phyloP scores from a whole-genome alignment of 2,329 filamentous ascomycete species.

The Arthrobotrys pseudoclavata region DNA sequence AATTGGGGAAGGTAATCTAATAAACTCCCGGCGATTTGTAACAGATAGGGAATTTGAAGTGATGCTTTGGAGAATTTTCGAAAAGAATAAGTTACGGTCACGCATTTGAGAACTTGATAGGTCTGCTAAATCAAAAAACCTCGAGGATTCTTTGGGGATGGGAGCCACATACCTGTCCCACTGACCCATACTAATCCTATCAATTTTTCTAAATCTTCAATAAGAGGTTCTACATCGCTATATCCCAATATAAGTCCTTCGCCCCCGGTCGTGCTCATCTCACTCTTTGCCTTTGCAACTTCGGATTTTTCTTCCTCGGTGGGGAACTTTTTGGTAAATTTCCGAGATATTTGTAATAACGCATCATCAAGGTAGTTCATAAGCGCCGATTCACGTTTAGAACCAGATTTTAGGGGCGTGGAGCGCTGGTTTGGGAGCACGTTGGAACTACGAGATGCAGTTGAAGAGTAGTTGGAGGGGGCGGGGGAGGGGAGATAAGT shows the following conservation, averaged over 20 bases:
- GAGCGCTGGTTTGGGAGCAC: conserved; percentile 52
- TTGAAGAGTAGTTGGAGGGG: conserved; percentile 52
- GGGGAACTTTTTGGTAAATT: conserved; percentile 58
- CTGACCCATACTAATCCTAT: conserved; percentile 57
- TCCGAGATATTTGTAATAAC: conserved; percentile 56
- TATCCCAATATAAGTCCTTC: conserved; percentile 45
- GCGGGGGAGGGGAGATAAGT: conserved; percentile 52
- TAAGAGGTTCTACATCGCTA: conserved; percentile 53
- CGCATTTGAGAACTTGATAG: neutral
- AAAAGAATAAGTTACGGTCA: neutral
- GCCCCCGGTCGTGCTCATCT: neutral
- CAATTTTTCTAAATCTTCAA: conserved; percentile 43
- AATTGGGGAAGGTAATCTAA: conserved; percentile 56
- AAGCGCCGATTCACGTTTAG: conserved; percentile 47
- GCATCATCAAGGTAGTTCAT: conserved; percentile 57
- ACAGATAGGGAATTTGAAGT: conserved; percentile 51
- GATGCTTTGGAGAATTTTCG: conserved; percentile 20
- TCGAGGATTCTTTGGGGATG: neutral
- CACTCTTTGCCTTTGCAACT: neutral
- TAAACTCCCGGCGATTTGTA: conserved; percentile 47
- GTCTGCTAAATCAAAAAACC: neutral
- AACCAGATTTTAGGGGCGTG: conserved; percentile 50
- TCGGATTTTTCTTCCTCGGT: conserved; percentile 51
- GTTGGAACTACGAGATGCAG: conserved; percentile 38
- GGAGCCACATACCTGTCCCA: conserved; percentile 37